Evolutionary conservation across 305 asterid species (phyloP).

Genomic region (Fraxinus dipetala): DNA sequence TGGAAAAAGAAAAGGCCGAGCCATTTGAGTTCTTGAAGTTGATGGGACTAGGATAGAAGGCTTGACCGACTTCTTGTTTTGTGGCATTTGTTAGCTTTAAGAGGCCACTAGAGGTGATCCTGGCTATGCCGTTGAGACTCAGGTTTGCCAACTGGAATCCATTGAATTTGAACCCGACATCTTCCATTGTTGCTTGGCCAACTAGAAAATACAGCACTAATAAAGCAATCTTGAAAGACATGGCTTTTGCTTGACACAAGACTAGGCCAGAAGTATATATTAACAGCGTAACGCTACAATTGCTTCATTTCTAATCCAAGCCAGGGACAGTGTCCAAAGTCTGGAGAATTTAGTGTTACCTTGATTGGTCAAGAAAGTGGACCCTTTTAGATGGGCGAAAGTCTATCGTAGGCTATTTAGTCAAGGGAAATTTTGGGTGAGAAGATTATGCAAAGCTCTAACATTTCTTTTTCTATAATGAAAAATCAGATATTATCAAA

Average conservation of each 20-base stretch:
- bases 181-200: not conserved
- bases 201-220: not conserved
- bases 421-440: not conserved
- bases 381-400: not conserved
- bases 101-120: slow-evolving; percentile 28
- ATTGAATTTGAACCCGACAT: slow-evolving; percentile 29
- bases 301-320: not conserved
- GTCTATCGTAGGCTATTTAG: not conserved
- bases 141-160: slow-evolving; percentile 30
- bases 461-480: not conserved
- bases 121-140: slow-evolving; percentile 33
- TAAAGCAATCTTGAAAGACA: not conserved
- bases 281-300: not conserved
- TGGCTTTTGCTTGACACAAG: not conserved
- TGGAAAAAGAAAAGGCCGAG: slow-evolving; percentile 42
- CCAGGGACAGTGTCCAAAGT: not conserved
- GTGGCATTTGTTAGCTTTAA: slow-evolving; percentile 33
- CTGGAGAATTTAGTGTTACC: not conserved
- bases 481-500: not conserved
- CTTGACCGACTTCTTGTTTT: slow-evolving; percentile 34
- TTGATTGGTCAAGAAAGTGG: not conserved
- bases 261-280: not conserved
- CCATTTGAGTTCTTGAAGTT: slow-evolving; percentile 34
- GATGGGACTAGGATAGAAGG: slow-evolving; percentile 38
- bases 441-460: not conserved